Evolutionary conservation across 192 early-diverging fungal genomes (phyloP), one percentile per base, ranked within the genome.

Genomic region (Kappamyces sp.): DNA sequence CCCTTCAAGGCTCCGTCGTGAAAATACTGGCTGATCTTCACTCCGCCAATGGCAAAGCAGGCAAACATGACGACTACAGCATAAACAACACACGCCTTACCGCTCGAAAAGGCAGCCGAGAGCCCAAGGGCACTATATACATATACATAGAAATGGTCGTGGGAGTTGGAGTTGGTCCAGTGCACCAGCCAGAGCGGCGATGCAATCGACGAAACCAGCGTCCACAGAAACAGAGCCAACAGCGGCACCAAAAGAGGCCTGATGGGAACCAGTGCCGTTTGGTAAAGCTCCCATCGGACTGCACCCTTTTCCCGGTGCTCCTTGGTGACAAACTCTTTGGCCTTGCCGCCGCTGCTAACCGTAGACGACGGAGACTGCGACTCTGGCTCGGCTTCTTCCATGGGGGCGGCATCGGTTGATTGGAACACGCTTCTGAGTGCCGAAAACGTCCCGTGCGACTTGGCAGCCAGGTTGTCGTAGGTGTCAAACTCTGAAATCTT

Each of bases 181-280:
- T 51, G 49, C 9, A 34, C 49, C 49, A 51, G 36, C 49, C 49
- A 51, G 33, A 51, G 49, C 12, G 49, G 49, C 31, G 12, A 32
- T 9, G 49, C 49, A 31, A 51, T 51, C 87, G 12, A 89, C 64
- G 1, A 87, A 65, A 40, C 77, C 76, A 0, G 85, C 61, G 34
- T 86, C 82, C 2, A 81, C 77, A 5, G 82, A 80, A 35, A 68
- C 54, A 32, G 84, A 85, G 69, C 90, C 92, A 8, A 89, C 77
- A 5, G 90, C 89, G 38, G 90, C 77, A 34, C 89, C 92, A 49
- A 94, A 75, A 1, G 89, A 71, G 12, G 87, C 73, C 33, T 85
- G 77, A 23, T 55, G 84, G 86, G 23, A 68, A 72, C 64, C 89
- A 87, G 0, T 86, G 70, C 0, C 86, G 80, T 7, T 88, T 66